Evolutionary conservation across 2,329 filamentous ascomycete genomes (phyloP), one percentile per base, ranked within the genome.

Genomic region (Paecilomyces dactylethromorphus): DNA sequence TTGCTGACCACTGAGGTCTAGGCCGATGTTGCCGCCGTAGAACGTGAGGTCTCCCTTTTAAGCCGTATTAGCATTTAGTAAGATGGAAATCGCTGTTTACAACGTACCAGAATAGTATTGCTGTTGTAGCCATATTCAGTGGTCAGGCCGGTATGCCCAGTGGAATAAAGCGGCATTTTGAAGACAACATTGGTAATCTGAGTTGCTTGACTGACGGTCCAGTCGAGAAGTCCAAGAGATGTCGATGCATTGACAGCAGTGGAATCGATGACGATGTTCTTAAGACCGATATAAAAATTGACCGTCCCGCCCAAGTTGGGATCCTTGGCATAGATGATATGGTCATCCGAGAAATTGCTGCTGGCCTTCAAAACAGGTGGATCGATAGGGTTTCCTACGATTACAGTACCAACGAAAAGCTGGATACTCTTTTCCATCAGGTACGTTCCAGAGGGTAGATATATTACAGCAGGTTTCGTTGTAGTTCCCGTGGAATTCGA

Each of bases 261-360:
- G 1, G 69, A 70, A 52, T 73, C 71, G 5, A 74, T 49, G 33
- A 73, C 63, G 0, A 74, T 54, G 32, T 74, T 73, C 60, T 73
- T 71, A 24, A 74, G 29, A 7, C 66, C 59, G 1, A 65, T 71
- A 60, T 69, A 70, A 57, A 74, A 74, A 39, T 67, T 71, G 4
- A 66, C 69, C 54, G 60, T 70, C 2, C 58, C 58, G 2, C 56
- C 56, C 22, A 57, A 58, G n/a, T 60, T 59, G 1, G 65, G 63
- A 54, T 66, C 62, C 32, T 65, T 61, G 21, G 66, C 71, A 62
- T 69, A 66, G 15, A 74, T 55, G 8, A 74, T 61, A 32, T 65
- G 64, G 3, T 71, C 62, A 1, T 68, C 68, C 8, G 58, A 32
- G 55, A 73, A 71, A 21, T 63, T 60, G 3, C 64, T 53, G 0